Evolutionary conservation across 176 grass and related monocot species (phyloP), one percentile per base, ranked within the genome.

Genomic region (Triticum dicoccoides): DNA sequence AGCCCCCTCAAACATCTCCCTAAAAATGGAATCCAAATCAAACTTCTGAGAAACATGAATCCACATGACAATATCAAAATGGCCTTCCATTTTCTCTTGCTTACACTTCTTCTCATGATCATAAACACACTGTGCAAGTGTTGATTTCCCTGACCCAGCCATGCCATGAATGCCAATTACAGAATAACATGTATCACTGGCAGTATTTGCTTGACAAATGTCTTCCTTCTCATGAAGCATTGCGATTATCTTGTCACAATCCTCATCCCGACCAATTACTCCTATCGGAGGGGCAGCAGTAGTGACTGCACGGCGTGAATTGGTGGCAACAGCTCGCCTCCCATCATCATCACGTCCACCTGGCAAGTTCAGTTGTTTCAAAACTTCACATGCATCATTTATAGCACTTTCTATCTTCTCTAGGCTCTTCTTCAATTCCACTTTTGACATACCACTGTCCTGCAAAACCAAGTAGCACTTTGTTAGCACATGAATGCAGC

Each of bases 141-240:
- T 64, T 25, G 61, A 64, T 29, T 64, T 64, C 5, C 24, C 61
- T 11, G 61, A 64, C 9, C 23, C 61, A 10, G 3, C n/a, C 3
- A 79, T 63, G 35, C 77, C 77, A 63, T 79, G 34, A 24, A 80
- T 45, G 13, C 61, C 58, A 80, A 80, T 14, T 30, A 45, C n/a
- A 18, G 35, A 65, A 65, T 80, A 80, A 2, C 4, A 1, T 37
- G 59, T 5, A 47, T 2, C 44, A 13, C 44, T 47, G 44, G 1
- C 3, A 13, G 11, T 47, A 4, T 47, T 13, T 12, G 3, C 44
- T 47, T 47, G 10, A 13, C 44, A 13, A 1, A 27, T 14, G 14
- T 18, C 20, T 59, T 59, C 56, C 56, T 59, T 59, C 56, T 59
- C 56, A 59, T 59, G 56, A 59, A 59, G 56, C 56, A 59, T 59